Evolutionary conservation across 352 stramenopile genomes (phyloP), one percentile per base, ranked within the genome.

Genomic region (Pilasporangium apinafurcum): DNA sequence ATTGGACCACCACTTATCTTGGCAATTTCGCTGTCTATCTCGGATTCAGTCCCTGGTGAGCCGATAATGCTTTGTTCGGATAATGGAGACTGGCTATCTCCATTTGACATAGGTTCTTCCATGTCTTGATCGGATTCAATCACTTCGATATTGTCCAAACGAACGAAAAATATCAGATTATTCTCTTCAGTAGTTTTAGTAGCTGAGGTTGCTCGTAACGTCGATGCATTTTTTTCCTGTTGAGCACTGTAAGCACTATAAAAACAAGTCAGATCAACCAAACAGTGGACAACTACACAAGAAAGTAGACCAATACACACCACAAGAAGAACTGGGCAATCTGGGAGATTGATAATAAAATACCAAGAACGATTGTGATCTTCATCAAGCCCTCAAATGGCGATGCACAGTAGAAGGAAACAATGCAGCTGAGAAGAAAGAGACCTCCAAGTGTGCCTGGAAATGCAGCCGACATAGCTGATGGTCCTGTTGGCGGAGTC

Each of bases 381-480:
- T 93, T 81, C 81, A 91, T 93, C 37, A 93, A 55, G 2, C 76
- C 78, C 55, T 83, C 72, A 37, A 90, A 91, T 21, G 78, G 71
- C 27, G 70, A 61, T 14, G 68, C 68, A 42, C 71, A 86, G 52
- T 74, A 86, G 45, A 90, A 68, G 22, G 81, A 83, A 8, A 93
- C 55, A 18, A 86, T 39, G 18, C 74, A 88, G 50, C 78, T 89
- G 22, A 91, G 57, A 25, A 93, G 43, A 33, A 89, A 93, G 8
- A 93, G 49, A 0, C 68, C 76, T 13, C 81, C 69, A 2, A 93
- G 56, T 22, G 60, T 72, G 5, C 73, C 69, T 0, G 78, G 78
- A 42, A 90, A 90, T 18, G 77, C 75, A 20, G 77, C 52, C 2
- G 66, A 75, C n/a, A 90, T 75, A 5, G 59, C 62, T 10, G 78